Evolutionary conservation across 257 asterid species (phyloP).

Genomic region (Ophiorrhiza pumila): DNA sequence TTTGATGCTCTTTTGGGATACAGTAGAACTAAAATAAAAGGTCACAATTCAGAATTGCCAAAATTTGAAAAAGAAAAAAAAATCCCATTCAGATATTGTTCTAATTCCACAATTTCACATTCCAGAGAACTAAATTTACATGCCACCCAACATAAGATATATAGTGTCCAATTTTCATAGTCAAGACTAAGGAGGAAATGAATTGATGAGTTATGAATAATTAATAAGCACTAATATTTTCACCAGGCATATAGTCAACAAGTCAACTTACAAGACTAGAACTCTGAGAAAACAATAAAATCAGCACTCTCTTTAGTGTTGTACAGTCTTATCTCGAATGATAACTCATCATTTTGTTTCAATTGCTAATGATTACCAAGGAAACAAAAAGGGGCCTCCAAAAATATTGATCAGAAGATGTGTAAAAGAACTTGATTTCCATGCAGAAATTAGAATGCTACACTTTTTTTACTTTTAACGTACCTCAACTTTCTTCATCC

Average conservation of each 20-base stretch:
- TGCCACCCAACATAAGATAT: neutral
- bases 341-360: neutral
- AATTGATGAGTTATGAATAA: neutral
- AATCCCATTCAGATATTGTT: neutral
- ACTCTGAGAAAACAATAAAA: neutral
- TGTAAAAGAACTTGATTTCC: neutral
- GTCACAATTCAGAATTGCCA: neutral
- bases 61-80: neutral
- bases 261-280: no score
- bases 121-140: neutral
- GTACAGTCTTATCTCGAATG: neutral
- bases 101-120: neutral
- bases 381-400: neutral
- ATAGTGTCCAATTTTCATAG: neutral
- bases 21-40: neutral
- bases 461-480: neutral
- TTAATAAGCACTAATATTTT: neutral
- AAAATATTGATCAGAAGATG: neutral
- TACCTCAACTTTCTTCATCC: slow-evolving; percentile 99
- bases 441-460: neutral
- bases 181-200: neutral
- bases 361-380: slow-evolving; percentile 4
- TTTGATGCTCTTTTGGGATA: neutral
- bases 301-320: neutral
- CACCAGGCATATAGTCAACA: neutral